Percentiles rank a stretch among this genome's conserved stretches.
These are phyloP conservation scores for Effrenium voratum DNA, from an alignment of 73 alveolate species.

Conservation along the genomic window DNA sequence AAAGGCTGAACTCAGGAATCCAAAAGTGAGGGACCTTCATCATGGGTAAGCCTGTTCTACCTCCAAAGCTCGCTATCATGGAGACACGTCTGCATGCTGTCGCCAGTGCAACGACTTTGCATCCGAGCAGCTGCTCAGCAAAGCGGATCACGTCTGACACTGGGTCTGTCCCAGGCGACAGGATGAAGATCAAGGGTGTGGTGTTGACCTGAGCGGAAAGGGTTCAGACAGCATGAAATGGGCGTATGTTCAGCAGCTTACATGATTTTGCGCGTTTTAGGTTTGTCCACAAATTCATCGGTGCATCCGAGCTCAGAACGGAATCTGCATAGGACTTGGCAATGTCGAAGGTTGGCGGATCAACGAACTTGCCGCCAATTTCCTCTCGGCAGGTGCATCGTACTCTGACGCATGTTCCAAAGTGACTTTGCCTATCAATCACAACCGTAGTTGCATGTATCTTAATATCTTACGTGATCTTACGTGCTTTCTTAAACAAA, in stretches of 20 bases:
- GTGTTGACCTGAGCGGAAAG: slow-evolving; percentile 79
- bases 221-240: background rate
- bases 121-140: slow-evolving; percentile 96
- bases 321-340: slow-evolving; percentile 99
- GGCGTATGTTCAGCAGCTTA: too few relatives aligned
- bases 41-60: background rate
- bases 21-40: background rate
- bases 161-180: slow-evolving; percentile 99
- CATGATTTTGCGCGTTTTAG: too few relatives aligned
- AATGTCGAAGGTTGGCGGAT: slow-evolving; percentile 99
- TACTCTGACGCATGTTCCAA: too few relatives aligned
- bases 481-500: too few relatives aligned
- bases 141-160: slow-evolving; percentile 99
- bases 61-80: background rate
- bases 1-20: background rate
- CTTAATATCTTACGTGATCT: too few relatives aligned
- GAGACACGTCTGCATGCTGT: too few relatives aligned
- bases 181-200: slow-evolving; percentile 99
- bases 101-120: too few relatives aligned
- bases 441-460: too few relatives aligned
- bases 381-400: slow-evolving; percentile 97
- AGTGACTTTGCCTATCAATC: too few relatives aligned
- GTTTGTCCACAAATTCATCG: background rate
- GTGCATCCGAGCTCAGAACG: background rate
- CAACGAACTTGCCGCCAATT: slow-evolving; percentile 99